Conservation (phyloP, 768 basidiomycete genomes). For the Ramaria rubella region DNA sequence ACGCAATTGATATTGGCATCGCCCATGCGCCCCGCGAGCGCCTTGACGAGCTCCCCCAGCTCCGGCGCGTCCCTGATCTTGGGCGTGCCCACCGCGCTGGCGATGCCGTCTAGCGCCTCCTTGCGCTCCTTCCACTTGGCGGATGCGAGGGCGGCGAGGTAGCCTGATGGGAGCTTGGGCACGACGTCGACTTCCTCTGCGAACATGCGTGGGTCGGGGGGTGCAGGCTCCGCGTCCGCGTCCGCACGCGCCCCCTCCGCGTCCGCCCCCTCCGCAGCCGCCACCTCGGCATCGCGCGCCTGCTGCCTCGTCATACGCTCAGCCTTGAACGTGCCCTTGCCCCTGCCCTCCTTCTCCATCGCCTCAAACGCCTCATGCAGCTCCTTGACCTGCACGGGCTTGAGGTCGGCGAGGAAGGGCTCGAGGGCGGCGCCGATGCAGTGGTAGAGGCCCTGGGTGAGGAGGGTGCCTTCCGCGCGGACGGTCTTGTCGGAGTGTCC, state of each 20-base stretch:
- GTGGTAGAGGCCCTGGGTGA: slow-evolving; percentile 74
- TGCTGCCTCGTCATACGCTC: slow-evolving; percentile 71
- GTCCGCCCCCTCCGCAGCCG: slow-evolving; percentile 35
- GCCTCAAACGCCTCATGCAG: slow-evolving; percentile 83
- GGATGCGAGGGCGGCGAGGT: slow-evolving; percentile 72
- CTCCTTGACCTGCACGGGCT: slow-evolving; percentile 96
- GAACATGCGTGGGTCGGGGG: slow-evolving; percentile 71
- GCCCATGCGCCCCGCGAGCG: slow-evolving; percentile 73
- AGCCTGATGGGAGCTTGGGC: slow-evolving; percentile 63
- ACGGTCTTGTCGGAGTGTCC: slow-evolving; percentile 93
- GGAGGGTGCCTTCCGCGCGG: slow-evolving; percentile 79
- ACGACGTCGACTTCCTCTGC: slow-evolving; percentile 79
- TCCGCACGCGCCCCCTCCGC: slow-evolving; percentile 27
- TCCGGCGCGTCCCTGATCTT: slow-evolving; percentile 77
- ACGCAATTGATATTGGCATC: slow-evolving; percentile 98
- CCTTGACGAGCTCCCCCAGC: slow-evolving; percentile 66
- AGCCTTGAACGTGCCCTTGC: slow-evolving; percentile 74
- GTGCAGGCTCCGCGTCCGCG: slow-evolving; percentile 44
- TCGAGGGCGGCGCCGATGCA: slow-evolving; percentile 72
- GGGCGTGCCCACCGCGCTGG: slow-evolving; percentile 61
- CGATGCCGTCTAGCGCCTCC: slow-evolving; percentile 80
- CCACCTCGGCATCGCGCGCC: slow-evolving; percentile 49
- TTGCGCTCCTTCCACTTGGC: slow-evolving; percentile 99
- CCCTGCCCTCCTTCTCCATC: slow-evolving; percentile 79
- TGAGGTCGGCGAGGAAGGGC: slow-evolving; percentile 80